Base-by-base conservation (phyloP, 164 flowering plant species). In the Umbellularia californica region DNA sequence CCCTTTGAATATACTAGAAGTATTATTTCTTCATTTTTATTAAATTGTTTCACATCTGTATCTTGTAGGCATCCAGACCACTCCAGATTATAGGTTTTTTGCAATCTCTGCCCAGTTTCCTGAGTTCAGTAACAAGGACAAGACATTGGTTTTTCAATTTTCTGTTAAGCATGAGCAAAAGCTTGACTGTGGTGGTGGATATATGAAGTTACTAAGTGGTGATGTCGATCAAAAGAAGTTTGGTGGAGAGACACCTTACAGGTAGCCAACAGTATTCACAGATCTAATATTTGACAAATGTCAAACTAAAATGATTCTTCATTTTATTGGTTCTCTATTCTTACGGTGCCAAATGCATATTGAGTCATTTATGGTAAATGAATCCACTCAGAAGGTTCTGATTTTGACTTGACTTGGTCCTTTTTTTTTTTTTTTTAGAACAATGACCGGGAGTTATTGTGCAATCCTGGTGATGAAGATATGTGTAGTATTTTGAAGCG, bases 221-320 rank as follows among this genome's bases (percentile, higher is more conserved):
- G 77, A 74, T 6, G 78, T 85, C 41, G 77, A 83, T 68, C 87
- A 83, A 77, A 81, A 83, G 78, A 81, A 78, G 74, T 85, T 81
- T 73, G 84, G 87, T 41, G 86, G 86, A 47, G 86, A 83, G 51
- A 85, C 85, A 19, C 86, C 88, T 25, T 83, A 85, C 81, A 83
- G 85, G 88, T 83, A 72, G 13, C 60, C 17, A 5, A 55, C n/a
- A 20, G n/a, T 55, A 3, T 55, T 55, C 20, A 55, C n/a, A 55
- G n/a, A 55, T 13, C 60, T 41, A 9, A 9, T 41, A 41, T 20
- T 55, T 20, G 60, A 55, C n/a, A 55, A 19, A 55, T 15, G 60
- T 55, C 47, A 41, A 41, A 41, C 47, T 41, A 9, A 41, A 9
- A 50, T 23, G 6, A 14, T n/a, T 4, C 14, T 19, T 20, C 3